phyloP scores from a whole-genome alignment of 1,284 basidiomycete species.

The Boletus nobilissimus region DNA sequence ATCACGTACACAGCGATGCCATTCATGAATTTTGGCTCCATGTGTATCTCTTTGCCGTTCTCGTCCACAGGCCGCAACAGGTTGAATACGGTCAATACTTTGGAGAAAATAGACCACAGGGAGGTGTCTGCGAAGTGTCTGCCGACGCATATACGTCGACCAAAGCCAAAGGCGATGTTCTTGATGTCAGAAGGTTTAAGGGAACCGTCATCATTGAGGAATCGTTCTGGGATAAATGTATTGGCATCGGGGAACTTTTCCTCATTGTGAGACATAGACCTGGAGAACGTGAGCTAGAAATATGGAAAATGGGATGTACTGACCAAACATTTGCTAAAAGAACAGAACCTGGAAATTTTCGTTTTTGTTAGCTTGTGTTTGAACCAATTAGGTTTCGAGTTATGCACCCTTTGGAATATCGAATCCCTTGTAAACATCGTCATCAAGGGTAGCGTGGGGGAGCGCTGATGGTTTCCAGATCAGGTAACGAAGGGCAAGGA shows the following conservation, averaged over 20 bases:
- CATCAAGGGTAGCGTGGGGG: neutral
- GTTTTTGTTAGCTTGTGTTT: neutral
- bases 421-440: neutral
- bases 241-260: neutral
- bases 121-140: neutral
- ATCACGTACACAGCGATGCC: neutral
- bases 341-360: neutral
- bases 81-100: neutral
- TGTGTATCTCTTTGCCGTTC: neutral
- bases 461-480: neutral
- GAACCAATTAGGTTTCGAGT: neutral
- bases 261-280: neutral
- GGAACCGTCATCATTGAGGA: neutral
- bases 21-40: neutral
- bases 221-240: neutral
- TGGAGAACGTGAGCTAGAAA: neutral
- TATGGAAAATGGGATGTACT: neutral
- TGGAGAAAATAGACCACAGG: neutral
- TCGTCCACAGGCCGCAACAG: neutral
- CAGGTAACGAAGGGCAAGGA: neutral
- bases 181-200: neutral
- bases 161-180: neutral
- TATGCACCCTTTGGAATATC: neutral
- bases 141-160: neutral
- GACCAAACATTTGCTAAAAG: neutral